Base-by-base conservation (phyloP, 2,329 filamentous ascomycete genomes). In the Fusarium keratoplasticum region DNA sequence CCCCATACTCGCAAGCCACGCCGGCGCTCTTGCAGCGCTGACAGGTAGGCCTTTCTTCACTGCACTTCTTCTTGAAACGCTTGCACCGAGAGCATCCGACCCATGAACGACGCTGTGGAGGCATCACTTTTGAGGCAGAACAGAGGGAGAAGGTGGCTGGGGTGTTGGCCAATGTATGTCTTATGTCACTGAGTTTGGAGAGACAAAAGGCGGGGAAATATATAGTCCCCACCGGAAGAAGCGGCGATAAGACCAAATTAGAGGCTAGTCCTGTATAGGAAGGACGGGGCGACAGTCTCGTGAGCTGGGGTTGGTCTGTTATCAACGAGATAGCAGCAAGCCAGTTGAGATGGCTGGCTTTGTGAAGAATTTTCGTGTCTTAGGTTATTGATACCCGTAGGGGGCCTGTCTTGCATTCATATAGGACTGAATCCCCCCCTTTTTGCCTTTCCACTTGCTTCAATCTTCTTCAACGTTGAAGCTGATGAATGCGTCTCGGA, bases 1-100 rank as follows among this genome's bases (percentile, higher is more conserved):
- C 71, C 4, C 68, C 71, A 42, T 74, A 74, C 50, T 74, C 72
- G n/a, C 72, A 74, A n/a, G 71, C 69, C 2, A 42, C 64, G 13
- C 72, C 65, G 5, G 72, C 72, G 14, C 36, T 60, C 58, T 60
- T 66, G 33, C 72, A 74, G 25, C 72, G 70, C 59, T 74, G 68
- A 40, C 72, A 74, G 20, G 54, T 33, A 5, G 72, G 72, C 10
- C 69, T 57, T 9, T 74, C 71, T 25, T 74, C 72, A 27, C 58
- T 74, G 64, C 72, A 74, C 58, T 74, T 74, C 71, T 74, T 74
- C 52, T 74, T 74, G 66, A 74, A 74, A 27, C 72, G 71, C 69
- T 74, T 74, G 44, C 72, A 74, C 36, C 72, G 65, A n/a, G 69
- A 35, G 36, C 72, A 74, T 61, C 72, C 72, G 20, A 74, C 72